phyloP scores from a whole-genome alignment of 352 stramenopile species.

The Poterioochromonas sp. region DNA sequence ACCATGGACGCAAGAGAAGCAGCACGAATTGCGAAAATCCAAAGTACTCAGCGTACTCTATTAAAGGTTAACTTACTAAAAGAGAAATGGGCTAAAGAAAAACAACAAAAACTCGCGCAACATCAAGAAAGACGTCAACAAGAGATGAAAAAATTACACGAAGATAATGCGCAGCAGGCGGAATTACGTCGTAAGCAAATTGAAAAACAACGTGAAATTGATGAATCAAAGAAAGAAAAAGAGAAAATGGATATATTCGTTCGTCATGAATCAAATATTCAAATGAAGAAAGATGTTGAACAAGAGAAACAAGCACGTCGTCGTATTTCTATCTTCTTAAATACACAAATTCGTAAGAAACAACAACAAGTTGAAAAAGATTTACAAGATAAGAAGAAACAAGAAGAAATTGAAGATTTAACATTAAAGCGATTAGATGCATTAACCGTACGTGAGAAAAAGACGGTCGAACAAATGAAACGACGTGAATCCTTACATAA shows the following conservation, averaged over 20 bases:
- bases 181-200: neutral
- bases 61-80: neutral
- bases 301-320: neutral
- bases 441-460: neutral
- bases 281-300: slow-evolving; percentile 2
- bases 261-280: neutral
- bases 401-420: neutral
- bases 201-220: slow-evolving; percentile 6
- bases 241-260: neutral
- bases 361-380: neutral
- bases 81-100: slow-evolving; percentile 27
- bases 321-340: neutral
- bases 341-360: neutral
- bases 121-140: neutral
- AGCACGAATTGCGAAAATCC: neutral
- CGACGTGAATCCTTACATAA: neutral
- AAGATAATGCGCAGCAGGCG: neutral
- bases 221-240: neutral
- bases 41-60: neutral
- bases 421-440: neutral
- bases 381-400: slow-evolving; percentile 1
- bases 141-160: neutral
- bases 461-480: neutral
- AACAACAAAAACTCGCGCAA: neutral
- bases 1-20: neutral